These are phyloP conservation scores for Chaetoceros tenuissimus DNA, from an alignment of 108 stramenopile genomes.

Conservation along the genomic window DNA sequence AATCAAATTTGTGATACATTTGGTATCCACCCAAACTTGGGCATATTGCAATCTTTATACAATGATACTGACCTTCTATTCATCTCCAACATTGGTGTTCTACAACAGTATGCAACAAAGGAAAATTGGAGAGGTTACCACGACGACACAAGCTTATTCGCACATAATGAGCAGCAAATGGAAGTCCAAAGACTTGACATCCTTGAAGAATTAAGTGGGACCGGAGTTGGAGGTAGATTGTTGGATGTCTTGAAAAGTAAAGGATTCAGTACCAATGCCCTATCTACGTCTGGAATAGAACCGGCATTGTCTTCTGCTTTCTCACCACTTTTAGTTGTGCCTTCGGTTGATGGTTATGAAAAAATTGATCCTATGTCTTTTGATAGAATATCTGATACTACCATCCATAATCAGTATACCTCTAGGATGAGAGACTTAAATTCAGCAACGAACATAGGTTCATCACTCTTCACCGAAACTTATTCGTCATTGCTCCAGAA, in stretches of 20 bases:
- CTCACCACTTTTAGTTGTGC: no score
- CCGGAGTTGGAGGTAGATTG: slow-evolving; percentile 33
- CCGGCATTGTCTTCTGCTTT: no score
- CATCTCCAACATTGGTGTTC: slow-evolving; percentile 30
- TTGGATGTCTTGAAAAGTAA: slow-evolving; percentile 11
- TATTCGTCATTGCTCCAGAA: slow-evolving; percentile 34
- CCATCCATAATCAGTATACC: no score
- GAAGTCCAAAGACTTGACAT: slow-evolving; percentile 26
- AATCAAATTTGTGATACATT: slow-evolving; percentile 14
- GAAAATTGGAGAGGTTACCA: no score
- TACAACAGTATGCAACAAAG: slow-evolving; percentile 11
- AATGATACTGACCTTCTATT: slow-evolving; percentile 23
- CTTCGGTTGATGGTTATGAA: no score
- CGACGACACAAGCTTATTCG: slow-evolving; percentile 44
- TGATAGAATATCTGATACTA: no score
- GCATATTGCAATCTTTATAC: slow-evolving; percentile 18
- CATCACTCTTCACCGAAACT: slow-evolving; percentile 33
- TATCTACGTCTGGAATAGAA: slow-evolving; percentile 13
- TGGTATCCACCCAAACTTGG: slow-evolving; percentile 27
- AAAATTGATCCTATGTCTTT: no score
- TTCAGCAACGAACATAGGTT: slow-evolving; percentile 15
- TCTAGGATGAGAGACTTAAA: no score
- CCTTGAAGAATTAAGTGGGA: slow-evolving; percentile 19
- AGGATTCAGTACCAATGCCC: slow-evolving; percentile 16
- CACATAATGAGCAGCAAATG: slow-evolving; percentile 37